Base-by-base conservation (phyloP, 1,284 basidiomycete genomes). In the Rhodotorula sp. region DNA sequence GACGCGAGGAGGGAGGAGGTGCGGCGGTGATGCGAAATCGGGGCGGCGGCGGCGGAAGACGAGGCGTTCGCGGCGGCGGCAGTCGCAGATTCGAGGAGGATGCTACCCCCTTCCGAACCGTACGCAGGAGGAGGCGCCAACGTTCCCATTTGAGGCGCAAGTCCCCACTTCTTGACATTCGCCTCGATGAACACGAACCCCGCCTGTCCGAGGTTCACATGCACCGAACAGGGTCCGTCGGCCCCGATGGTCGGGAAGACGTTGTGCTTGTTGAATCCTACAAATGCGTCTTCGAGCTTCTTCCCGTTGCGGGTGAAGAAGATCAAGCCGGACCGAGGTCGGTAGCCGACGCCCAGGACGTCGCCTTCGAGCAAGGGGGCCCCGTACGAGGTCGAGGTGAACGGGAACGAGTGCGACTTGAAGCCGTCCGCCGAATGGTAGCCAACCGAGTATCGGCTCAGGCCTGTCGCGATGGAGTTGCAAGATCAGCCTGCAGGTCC, bases 131-230 rank as follows among this genome's bases (percentile, higher is more conserved):
- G 94, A 34, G 94, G 94, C 1, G 94, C 94, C 15, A 97, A 85
- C 1, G 94, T 97, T 52, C 94, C 94, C 24, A 92, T 89, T 81
- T 92, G 95, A 10, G 94, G 94, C 32, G 94, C 94, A 48, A 97
- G 82, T 30, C 94, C 94, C 94, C 94, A 97, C 80, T 96, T 96
- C 85, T 97, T 97, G 70, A 97, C 94, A 79, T 97, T 96, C 46
- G 94, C 94, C 81, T 97, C 94, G 77, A 97, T 96, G 77, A 95
- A 97, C 49, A 97, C 94, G 78, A 97, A 97, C 2, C 94, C 94
- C 22, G 91, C 89, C 80, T 97, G 94, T 20, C 94, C 94, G 24
- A 97, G 86, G 80, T 97, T 97, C 78, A 96, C 90, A 77, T 97
- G 94, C 4, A 97, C 87, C 67, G 90, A 94, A 79, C 92, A 94